Base-by-base conservation (phyloP, 306 rosid species). In the Prunus padus region DNA sequence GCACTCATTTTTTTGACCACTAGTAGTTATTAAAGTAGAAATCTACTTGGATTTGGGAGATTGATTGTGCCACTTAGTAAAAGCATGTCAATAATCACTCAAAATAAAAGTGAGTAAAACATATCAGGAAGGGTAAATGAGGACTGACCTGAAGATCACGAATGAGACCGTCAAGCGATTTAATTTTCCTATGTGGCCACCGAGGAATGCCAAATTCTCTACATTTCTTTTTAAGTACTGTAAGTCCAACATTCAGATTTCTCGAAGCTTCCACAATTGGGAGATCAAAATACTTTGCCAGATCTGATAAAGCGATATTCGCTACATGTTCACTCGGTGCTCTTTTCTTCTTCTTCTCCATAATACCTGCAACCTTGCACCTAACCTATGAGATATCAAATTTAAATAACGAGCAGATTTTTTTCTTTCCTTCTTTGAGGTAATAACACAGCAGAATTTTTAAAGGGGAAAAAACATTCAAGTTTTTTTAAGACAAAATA, bases 141-240 rank as follows among this genome's bases (percentile, higher is more conserved):
- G 76, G 82, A 76, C 81, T 51, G 71, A 91, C 98, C 97, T 93
- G 94, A 76, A 93, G 97, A 86, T 87, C 92, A 56, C 79, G 89
- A 69, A 93, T 93, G 87, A 93, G 97, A 85, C 87, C 64, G 75
- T 89, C 97, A 16, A 93, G 93, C 14, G 98, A 93, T 85, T 89
- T 93, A 72, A 93, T 89, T 84, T 93, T 93, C 83, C 98, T 87
- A 80, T 93, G 98, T 51, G 97, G 98, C 96, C 98, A 93, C 69
- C 98, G 93, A 42, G 90, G 91, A 77, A 93, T 93, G 44, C 98
- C 97, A 14, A 89, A 87, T 77, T 93, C 97, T 87, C 98, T 89
- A 78, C 98, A 89, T 80, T 89, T 93, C 84, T 80, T 87, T 85
- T 93, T 93, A 57, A 93, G 96, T 72, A 87, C 97, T 42, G 98